These are phyloP conservation scores for Arabidopsis suecica DNA, from an alignment of 345 rosid genomes.

Conservation along the genomic window DNA sequence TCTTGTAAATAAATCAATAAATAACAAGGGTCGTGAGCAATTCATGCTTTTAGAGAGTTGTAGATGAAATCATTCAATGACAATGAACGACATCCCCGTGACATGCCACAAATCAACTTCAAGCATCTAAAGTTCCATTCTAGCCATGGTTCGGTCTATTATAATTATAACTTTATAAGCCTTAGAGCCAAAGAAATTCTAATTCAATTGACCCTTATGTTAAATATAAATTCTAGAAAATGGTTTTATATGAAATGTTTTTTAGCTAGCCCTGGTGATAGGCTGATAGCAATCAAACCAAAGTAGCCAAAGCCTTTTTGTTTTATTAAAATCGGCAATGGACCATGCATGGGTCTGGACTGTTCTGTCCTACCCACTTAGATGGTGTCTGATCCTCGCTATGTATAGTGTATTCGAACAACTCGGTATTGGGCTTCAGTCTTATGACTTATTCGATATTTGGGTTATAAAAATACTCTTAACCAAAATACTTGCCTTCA, in stretches of 20 bases:
- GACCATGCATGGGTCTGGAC: background rate
- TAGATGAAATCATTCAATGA: background rate
- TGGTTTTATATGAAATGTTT: background rate
- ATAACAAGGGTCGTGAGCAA: background rate
- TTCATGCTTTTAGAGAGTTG: conserved; percentile 15
- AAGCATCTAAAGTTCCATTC: background rate
- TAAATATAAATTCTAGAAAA: background rate
- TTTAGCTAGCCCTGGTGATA: background rate
- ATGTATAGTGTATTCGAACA: background rate
- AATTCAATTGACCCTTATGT: background rate
- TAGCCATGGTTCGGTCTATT: background rate
- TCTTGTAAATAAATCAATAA: background rate
- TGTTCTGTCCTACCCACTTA: background rate
- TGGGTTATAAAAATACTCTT: background rate
- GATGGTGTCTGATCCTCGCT: background rate
- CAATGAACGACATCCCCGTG: background rate
- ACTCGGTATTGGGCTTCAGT: background rate
- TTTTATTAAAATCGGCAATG: background rate
- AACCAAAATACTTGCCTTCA: background rate
- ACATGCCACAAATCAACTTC: background rate
- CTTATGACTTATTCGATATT: background rate
- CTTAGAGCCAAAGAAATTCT: background rate
- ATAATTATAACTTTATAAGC: background rate
- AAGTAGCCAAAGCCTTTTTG: background rate
- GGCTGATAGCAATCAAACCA: too few species aligned